Evolutionary conservation across 1,284 basidiomycete species (phyloP).

Genomic region (Gomphus bonarii): DNA sequence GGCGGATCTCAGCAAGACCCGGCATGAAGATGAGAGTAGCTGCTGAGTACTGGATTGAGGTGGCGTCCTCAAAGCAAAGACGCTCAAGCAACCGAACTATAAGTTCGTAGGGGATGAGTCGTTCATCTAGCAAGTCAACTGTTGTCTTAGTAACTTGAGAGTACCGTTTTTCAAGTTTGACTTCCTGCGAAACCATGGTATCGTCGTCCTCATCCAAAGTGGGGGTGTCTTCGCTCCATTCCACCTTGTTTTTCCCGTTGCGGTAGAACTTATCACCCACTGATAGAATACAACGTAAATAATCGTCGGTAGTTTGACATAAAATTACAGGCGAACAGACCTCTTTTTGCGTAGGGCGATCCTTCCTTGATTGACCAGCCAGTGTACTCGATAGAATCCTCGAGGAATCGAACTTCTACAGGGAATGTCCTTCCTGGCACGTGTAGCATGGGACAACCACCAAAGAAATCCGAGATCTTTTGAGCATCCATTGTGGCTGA

Average conservation of each 20-base stretch:
- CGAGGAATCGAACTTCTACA: conserved; percentile 80
- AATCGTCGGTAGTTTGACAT: background rate
- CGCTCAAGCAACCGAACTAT: conserved; percentile 80
- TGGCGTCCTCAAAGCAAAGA: conserved; percentile 67
- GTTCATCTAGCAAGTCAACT: conserved; percentile 82
- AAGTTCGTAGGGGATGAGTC: conserved; percentile 84
- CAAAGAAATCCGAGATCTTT: conserved; percentile 91
- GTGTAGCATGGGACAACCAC: conserved; percentile 77
- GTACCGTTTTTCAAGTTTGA: conserved; percentile 65
- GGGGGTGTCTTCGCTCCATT: conserved; percentile 67
- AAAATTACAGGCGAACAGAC: conserved; percentile 30
- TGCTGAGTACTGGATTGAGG: conserved; percentile 53
- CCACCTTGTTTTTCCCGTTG: conserved; percentile 42
- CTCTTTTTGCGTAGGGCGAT: conserved; percentile 75
- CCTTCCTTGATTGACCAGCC: conserved; percentile 79
- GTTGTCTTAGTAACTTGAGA: conserved; percentile 67
- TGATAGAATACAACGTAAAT: conserved; percentile 16
- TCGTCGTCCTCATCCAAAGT: conserved; percentile 72
- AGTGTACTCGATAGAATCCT: conserved; percentile 86
- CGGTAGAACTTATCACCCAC: conserved; percentile 56
- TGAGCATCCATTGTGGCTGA: conserved; percentile 94
- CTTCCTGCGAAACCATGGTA: conserved; percentile 29
- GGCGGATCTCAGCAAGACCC: conserved; percentile 86
- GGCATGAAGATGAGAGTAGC: conserved; percentile 94
- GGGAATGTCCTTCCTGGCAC: conserved; percentile 98